Evolutionary conservation across 2,329 filamentous ascomycete species (phyloP).

Genomic region (Hymenotorrendiella dingleyae): DNA sequence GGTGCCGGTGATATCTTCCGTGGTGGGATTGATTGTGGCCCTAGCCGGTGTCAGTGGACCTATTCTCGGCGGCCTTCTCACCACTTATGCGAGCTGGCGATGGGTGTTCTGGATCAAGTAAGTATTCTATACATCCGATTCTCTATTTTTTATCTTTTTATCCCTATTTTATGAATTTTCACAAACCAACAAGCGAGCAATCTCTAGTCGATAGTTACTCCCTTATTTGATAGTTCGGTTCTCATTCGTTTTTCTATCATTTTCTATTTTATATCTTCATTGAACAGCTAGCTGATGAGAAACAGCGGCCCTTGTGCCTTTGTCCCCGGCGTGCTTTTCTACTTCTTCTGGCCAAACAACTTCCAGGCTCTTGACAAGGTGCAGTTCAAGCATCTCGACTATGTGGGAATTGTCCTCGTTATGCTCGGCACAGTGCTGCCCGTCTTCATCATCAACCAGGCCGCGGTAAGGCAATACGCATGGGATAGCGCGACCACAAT

Average conservation of each 20-base stretch:
- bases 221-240: too few species aligned
- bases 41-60: conserved; percentile 25
- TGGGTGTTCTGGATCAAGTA: conserved; percentile 51
- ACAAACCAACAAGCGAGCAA: too few species aligned
- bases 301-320: conserved; percentile 1
- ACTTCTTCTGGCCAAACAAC: conserved; percentile 1
- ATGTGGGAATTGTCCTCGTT: conserved; percentile 1
- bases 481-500: conserved; percentile 2
- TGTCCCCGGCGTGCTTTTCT: conserved; percentile 1
- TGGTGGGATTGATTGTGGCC: background rate
- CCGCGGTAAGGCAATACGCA: background rate
- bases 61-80: conserved; percentile 11
- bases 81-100: conserved; percentile 12
- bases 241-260: too few species aligned
- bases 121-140: background rate
- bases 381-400: conserved; percentile 3
- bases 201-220: too few species aligned
- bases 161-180: background rate
- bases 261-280: too few species aligned
- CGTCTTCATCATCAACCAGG: conserved; percentile 6
- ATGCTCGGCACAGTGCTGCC: background rate
- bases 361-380: background rate
- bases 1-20: background rate
- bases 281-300: background rate
- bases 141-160: background rate